Conservation (phyloP, 805 yeast species). For the Nakazawaea laoshanensis region DNA sequence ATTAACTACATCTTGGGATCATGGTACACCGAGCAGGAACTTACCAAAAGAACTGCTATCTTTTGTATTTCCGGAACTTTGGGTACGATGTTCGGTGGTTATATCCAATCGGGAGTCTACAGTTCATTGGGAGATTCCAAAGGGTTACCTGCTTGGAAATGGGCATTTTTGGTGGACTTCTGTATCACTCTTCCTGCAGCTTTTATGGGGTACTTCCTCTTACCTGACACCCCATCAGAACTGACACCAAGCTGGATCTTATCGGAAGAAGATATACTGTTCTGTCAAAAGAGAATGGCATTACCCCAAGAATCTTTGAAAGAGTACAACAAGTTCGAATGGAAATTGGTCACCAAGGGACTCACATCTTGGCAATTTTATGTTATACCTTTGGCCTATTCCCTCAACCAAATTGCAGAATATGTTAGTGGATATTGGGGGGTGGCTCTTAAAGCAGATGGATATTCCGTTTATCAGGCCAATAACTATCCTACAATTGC, state of each 20-base stretch:
- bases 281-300: slow-evolving; percentile 34
- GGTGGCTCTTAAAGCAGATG: slow-evolving; percentile 38
- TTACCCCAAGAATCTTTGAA: slow-evolving; percentile 18
- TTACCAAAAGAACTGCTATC: slow-evolving; percentile 50
- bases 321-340: slow-evolving; percentile 14
- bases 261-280: slow-evolving; percentile 28
- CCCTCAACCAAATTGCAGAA: slow-evolving; percentile 23
- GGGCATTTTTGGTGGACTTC: slow-evolving; percentile 66
- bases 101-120: slow-evolving; percentile 51
- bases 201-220: slow-evolving; percentile 40
- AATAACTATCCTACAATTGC: slow-evolving; percentile 48
- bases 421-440: slow-evolving; percentile 38
- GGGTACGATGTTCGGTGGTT: slow-evolving; percentile 55
- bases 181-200: slow-evolving; percentile 51
- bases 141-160: slow-evolving; percentile 62
- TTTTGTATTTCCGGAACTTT: slow-evolving; percentile 54
- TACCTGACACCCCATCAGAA: slow-evolving; percentile 51
- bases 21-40: slow-evolving; percentile 46
- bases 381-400: slow-evolving; percentile 23
- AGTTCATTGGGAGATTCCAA: slow-evolving; percentile 34
- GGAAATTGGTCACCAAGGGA: slow-evolving; percentile 32
- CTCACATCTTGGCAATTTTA: slow-evolving; percentile 44
- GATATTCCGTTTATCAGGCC: slow-evolving; percentile 33
- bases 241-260: slow-evolving; percentile 24
- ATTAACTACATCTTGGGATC: slow-evolving; percentile 52